These are phyloP conservation scores for Quercus tomentella DNA, from an alignment of 331 rosid species.

Conservation along the genomic window DNA sequence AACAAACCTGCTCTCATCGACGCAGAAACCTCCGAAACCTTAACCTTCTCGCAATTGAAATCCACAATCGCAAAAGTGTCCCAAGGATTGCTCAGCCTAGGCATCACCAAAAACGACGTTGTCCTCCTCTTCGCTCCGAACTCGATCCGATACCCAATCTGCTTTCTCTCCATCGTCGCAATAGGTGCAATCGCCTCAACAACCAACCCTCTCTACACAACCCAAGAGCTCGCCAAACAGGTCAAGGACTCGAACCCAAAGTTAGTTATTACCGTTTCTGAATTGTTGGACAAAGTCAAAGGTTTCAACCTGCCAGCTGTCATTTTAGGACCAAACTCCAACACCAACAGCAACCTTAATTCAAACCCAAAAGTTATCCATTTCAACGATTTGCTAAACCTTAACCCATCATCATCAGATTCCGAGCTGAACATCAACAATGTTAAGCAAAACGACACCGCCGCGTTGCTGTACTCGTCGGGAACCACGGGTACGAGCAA, in stretches of 20 bases:
- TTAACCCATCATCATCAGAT: slow-evolving; percentile 22
- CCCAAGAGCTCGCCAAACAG: slow-evolving; percentile 58
- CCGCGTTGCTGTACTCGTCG: slow-evolving; percentile 71
- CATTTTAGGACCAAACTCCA: slow-evolving; percentile 22
- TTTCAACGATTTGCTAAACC: slow-evolving; percentile 32
- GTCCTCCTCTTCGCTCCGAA: slow-evolving; percentile 74
- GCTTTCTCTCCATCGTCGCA: slow-evolving; percentile 53
- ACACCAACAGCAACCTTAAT: background rate
- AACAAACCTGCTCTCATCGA: slow-evolving; percentile 65
- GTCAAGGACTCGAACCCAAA: slow-evolving; percentile 62
- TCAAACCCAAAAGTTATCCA: background rate
- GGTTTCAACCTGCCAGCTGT: slow-evolving; percentile 47
- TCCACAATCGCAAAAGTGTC: slow-evolving; percentile 37
- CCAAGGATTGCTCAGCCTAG: slow-evolving; percentile 43
- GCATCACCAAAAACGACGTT: slow-evolving; percentile 62
- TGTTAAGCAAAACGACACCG: slow-evolving; percentile 57
- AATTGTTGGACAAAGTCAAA: slow-evolving; percentile 51
- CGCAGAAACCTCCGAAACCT: slow-evolving; percentile 40
- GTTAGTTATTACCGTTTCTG: slow-evolving; percentile 51
- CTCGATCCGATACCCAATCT: slow-evolving; percentile 42
- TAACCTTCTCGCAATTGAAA: slow-evolving; percentile 44
- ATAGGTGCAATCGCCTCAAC: slow-evolving; percentile 69
- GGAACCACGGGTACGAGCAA: slow-evolving; percentile 83
- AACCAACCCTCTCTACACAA: slow-evolving; percentile 67
- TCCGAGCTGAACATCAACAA: slow-evolving; percentile 41